These are phyloP conservation scores for Metschnikowia continentalis DNA, from an alignment of 805 yeast species.

Conservation along the genomic window DNA sequence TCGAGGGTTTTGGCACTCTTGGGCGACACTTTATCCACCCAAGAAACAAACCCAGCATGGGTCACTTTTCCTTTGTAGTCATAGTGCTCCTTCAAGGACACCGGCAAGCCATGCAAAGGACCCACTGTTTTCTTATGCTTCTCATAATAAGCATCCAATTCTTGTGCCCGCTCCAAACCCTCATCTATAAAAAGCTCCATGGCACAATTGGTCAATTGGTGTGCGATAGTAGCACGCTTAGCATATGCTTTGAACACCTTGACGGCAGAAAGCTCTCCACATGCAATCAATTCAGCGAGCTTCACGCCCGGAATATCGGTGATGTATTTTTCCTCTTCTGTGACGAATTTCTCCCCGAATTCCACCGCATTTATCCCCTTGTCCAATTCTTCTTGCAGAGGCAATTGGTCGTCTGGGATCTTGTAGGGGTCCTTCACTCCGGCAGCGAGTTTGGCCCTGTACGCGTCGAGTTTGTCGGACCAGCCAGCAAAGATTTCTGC, in stretches of 20 bases:
- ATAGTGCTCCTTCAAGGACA: conserved; percentile 18
- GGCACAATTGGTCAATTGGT: conserved; percentile 19
- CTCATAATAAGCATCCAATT: conserved; percentile 12
- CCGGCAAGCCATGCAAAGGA: conserved; percentile 18
- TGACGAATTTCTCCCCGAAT: conserved; percentile 9
- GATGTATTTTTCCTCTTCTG: conserved; percentile 9
- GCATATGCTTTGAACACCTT: conserved; percentile 15
- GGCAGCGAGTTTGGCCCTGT: conserved; percentile 21
- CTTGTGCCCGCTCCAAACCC: conserved; percentile 17
- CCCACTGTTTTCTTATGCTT: conserved; percentile 14
- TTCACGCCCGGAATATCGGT: conserved; percentile 12
- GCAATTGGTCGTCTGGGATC: conserved; percentile 11
- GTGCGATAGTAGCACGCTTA: conserved; percentile 18
- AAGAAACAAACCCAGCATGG: conserved; percentile 15
- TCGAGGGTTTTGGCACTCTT: conserved; percentile 8
- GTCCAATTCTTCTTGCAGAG: conserved; percentile 15
- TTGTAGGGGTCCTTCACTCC: conserved; percentile 18
- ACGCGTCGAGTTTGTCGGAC: conserved; percentile 31
- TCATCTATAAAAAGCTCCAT: conserved; percentile 19
- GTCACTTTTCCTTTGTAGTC: conserved; percentile 15
- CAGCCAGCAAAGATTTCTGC: conserved; percentile 15
- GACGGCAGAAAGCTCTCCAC: conserved; percentile 13
- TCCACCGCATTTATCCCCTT: conserved; percentile 14
- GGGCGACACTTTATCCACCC: conserved; percentile 13
- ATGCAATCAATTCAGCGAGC: conserved; percentile 14